These are phyloP conservation scores for Davidsoniella eucalypti DNA, from an alignment of 2,329 filamentous ascomycete species.

Conservation along the genomic window DNA sequence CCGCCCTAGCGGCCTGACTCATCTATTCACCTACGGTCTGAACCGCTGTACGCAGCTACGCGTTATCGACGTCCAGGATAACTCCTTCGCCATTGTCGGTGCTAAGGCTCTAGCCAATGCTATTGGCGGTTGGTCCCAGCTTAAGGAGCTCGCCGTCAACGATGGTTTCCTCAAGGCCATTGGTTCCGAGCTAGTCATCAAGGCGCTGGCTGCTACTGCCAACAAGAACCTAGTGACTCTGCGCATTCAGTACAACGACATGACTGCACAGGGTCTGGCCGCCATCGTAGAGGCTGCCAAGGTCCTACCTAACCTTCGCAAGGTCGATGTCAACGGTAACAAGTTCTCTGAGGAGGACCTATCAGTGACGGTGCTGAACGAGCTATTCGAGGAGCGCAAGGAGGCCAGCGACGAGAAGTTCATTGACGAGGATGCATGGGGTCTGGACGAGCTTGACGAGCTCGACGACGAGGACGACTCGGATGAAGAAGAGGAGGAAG, in stretches of 20 bases:
- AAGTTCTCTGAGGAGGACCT: slow-evolving; percentile 79
- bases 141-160: slow-evolving; percentile 73
- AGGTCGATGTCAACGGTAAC: slow-evolving; percentile 91
- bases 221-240: slow-evolving; percentile 69
- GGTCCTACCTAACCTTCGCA: slow-evolving; percentile 57
- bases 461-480: slow-evolving; percentile 52
- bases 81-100: slow-evolving; percentile 78
- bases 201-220: slow-evolving; percentile 55
- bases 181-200: slow-evolving; percentile 57
- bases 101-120: slow-evolving; percentile 64
- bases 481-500: slow-evolving; percentile 53
- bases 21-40: slow-evolving; percentile 65
- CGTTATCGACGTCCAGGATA: slow-evolving; percentile 86
- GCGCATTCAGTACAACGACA: slow-evolving; percentile 86
- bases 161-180: slow-evolving; percentile 72
- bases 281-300: slow-evolving; percentile 52
- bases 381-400: slow-evolving; percentile 61
- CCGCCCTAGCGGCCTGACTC: slow-evolving; percentile 75
- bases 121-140: slow-evolving; percentile 53
- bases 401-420: slow-evolving; percentile 50
- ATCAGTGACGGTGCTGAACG: slow-evolving; percentile 49
- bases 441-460: slow-evolving; percentile 71
- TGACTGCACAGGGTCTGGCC: slow-evolving; percentile 60
- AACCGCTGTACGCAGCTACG: slow-evolving; percentile 50
- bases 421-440: slow-evolving; percentile 66